A percentile compares a stretch with the other conserved stretches of the same genome.
phyloP scores from a whole-genome alignment of 805 yeast genomes.

The Wickerhamomyces queroliae region DNA sequence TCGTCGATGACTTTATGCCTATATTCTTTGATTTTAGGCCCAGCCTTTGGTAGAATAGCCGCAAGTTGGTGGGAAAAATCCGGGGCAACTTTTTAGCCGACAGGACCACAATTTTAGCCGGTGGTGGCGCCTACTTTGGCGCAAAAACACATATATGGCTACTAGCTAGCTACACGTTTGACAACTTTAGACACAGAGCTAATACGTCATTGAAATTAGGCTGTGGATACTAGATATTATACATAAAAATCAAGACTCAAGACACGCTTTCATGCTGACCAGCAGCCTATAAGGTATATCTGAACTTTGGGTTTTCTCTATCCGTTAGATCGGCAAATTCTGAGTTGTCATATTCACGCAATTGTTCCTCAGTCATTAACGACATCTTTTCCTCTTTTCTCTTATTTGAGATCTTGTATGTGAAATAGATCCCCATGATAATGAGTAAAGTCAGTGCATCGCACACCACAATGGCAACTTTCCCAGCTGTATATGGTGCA shows the following conservation, averaged over 20 bases:
- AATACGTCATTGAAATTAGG: too few relatives aligned
- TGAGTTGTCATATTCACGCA: slow-evolving; percentile 21
- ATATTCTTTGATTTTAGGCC: too few relatives aligned
- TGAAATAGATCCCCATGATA: slow-evolving; percentile 22
- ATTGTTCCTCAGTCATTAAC: slow-evolving; percentile 12
- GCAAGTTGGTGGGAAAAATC: too few relatives aligned
- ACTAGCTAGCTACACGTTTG: too few relatives aligned
- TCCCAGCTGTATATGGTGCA: slow-evolving; percentile 46
- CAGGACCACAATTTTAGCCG: too few relatives aligned
- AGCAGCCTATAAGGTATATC: not conserved
- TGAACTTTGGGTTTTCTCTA: slow-evolving; percentile 27
- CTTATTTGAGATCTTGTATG: slow-evolving; percentile 31
- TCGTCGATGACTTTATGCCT: too few relatives aligned
- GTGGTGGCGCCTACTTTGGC: too few relatives aligned
- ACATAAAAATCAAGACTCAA: not conserved
- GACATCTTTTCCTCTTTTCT: slow-evolving; percentile 29
- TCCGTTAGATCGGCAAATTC: slow-evolving; percentile 43
- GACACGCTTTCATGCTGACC: not conserved
- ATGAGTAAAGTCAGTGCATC: slow-evolving; percentile 36
- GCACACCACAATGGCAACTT: slow-evolving; percentile 45
- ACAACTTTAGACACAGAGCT: too few relatives aligned
- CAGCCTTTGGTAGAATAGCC: too few relatives aligned
- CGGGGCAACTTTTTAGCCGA: too few relatives aligned
- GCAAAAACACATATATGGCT: too few relatives aligned
- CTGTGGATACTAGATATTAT: too few relatives aligned